Evolutionary conservation across 176 grass and related monocot species (phyloP).

Genomic region (Carex myosuroides): DNA sequence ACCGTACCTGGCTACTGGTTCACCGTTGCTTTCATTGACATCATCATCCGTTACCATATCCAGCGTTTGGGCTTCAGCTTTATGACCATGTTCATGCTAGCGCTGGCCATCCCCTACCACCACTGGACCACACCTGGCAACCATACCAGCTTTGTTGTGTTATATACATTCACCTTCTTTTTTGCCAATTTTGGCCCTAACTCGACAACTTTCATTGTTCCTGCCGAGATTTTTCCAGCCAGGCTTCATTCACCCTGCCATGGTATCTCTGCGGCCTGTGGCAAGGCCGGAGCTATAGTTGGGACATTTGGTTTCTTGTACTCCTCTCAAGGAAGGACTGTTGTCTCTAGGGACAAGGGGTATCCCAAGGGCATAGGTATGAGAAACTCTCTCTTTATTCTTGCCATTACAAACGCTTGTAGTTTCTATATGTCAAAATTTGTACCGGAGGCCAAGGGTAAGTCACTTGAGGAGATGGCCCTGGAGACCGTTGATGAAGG

Average conservation of each 20-base stretch:
- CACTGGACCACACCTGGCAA: constrained; percentile 51
- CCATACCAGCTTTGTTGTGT: constrained; percentile 48
- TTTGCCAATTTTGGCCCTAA: constrained; percentile 44
- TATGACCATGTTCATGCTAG: constrained; percentile 74
- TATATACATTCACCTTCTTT: constrained; percentile 57
- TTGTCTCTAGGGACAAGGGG: constrained; percentile 28
- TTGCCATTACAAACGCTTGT: background rate
- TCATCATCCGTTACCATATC: constrained; percentile 46
- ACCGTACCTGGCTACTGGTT: constrained; percentile 77
- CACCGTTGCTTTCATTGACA: constrained; percentile 64
- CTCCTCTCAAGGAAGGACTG: constrained; percentile 36
- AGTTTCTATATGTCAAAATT: too few relatives aligned
- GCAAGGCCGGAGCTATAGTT: constrained; percentile 55
- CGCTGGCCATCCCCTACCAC: constrained; percentile 47
- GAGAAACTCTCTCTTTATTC: constrained; percentile 36
- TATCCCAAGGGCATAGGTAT: constrained; percentile 40
- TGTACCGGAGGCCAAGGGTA: constrained; percentile 53
- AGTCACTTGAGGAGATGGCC: constrained; percentile 62
- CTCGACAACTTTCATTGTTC: constrained; percentile 36
- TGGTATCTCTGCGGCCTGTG: constrained; percentile 49
- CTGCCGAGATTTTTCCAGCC: constrained; percentile 31
- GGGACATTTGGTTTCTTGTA: constrained; percentile 55
- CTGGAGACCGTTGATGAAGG: constrained; percentile 26
- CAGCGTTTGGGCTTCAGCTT: constrained; percentile 51
- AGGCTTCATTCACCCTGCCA: constrained; percentile 54